phyloP scores from a whole-genome alignment of 352 stramenopile genomes.

The Aphanomyces euteiches region DNA sequence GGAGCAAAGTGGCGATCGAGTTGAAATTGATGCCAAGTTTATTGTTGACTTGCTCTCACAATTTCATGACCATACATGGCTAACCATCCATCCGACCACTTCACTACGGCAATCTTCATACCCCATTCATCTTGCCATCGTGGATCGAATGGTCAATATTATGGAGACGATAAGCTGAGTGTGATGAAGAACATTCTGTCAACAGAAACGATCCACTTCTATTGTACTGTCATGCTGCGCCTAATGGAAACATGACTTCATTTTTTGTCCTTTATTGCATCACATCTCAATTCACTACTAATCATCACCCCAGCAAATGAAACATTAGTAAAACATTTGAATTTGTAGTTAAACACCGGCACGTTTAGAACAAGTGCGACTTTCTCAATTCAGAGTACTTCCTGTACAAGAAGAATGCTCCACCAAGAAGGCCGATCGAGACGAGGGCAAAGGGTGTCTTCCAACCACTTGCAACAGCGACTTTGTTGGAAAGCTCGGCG shows the following conservation, averaged over 20 bases:
- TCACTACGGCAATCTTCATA: background rate
- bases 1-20: no score
- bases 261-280: background rate
- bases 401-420: conserved; percentile 64
- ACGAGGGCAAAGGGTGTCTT: conserved; percentile 78
- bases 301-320: background rate
- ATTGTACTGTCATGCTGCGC: no score
- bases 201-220: no score
- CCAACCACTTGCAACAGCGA: conserved; percentile 71
- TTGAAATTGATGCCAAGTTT: no score
- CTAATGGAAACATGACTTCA: background rate
- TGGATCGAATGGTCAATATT: no score
- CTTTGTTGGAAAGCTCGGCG: conserved; percentile 57
- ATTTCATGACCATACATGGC: background rate
- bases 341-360: background rate
- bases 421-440: conserved; percentile 52
- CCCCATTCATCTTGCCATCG: background rate
- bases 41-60: no score
- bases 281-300: background rate
- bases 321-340: background rate
- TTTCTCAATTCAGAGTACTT: conserved; percentile 86
- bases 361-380: conserved; percentile 71
- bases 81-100: background rate
- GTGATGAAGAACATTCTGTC: no score
- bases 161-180: no score